These are phyloP conservation scores for Aspergillus haitiensis DNA, from an alignment of 495 filamentous ascomycete species.

Conservation along the genomic window DNA sequence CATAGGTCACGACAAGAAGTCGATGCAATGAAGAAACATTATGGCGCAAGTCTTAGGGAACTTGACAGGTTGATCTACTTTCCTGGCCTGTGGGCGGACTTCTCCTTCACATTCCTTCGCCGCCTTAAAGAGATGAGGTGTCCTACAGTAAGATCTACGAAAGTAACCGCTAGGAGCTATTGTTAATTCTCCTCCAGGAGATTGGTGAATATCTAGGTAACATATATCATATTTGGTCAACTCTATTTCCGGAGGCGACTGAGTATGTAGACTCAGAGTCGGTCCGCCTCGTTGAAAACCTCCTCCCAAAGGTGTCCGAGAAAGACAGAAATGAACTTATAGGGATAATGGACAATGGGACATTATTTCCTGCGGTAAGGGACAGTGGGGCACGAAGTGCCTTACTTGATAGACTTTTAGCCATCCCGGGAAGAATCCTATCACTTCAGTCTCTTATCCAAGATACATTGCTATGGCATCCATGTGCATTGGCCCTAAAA, in stretches of 20 bases:
- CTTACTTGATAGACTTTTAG: background rate
- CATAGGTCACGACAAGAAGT: conserved; percentile 5
- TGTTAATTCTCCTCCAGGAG: background rate
- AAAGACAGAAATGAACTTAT: background rate
- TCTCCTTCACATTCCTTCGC: background rate
- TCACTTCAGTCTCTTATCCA: background rate
- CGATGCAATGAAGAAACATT: conserved; percentile 1
- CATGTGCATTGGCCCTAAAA: background rate
- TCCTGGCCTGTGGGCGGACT: background rate
- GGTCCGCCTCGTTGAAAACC: background rate
- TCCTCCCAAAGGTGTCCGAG: background rate
- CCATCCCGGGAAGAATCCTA: background rate
- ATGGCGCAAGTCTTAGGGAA: background rate
- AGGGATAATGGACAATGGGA: background rate
- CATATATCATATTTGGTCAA: background rate
- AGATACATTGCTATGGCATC: background rate
- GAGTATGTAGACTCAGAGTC: background rate
- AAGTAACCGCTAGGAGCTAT: background rate
- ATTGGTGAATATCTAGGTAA: background rate
- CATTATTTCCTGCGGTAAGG: background rate
- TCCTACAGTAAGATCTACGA: background rate
- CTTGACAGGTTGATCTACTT: conserved; percentile 1
- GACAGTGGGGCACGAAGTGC: background rate
- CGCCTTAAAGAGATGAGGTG: background rate
- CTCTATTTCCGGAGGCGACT: background rate